Evolutionary conservation across 2,329 filamentous ascomycete species (phyloP).

Genomic region (Sporothrix luriei): DNA sequence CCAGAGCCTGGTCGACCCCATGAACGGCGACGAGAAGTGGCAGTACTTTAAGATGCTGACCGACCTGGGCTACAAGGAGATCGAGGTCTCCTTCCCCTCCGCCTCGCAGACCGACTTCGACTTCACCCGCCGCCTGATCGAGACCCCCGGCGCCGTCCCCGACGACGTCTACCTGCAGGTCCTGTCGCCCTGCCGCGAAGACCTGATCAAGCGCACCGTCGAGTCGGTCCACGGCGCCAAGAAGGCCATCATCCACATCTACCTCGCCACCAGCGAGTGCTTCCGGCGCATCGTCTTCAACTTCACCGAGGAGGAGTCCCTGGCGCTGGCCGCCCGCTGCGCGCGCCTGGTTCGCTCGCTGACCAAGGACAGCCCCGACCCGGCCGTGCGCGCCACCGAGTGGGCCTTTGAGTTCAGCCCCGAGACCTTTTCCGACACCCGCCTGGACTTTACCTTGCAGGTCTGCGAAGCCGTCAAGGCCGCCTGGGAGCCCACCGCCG

Average conservation of each 20-base stretch:
- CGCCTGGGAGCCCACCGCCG: slow-evolving; percentile 80
- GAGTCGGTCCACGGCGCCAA: slow-evolving; percentile 86
- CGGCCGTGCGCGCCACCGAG: slow-evolving; percentile 57
- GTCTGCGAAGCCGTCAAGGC: slow-evolving; percentile 92
- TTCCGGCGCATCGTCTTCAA: slow-evolving; percentile 91
- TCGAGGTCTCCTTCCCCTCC: slow-evolving; percentile 93
- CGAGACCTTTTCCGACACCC: slow-evolving; percentile 88
- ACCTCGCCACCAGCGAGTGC: slow-evolving; percentile 93
- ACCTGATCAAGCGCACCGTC: slow-evolving; percentile 86
- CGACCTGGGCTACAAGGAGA: slow-evolving; percentile 94
- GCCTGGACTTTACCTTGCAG: slow-evolving; percentile 77
- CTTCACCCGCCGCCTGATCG: slow-evolving; percentile 83
- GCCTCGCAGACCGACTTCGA: slow-evolving; percentile 95
- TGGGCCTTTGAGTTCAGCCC: slow-evolving; percentile 85
- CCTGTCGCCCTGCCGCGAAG: slow-evolving; percentile 85
- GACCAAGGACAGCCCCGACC: slow-evolving; percentile 75
- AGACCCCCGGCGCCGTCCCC: slow-evolving; percentile 79
- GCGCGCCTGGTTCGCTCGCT: slow-evolving; percentile 83
- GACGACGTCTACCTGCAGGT: slow-evolving; percentile 93
- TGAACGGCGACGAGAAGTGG: slow-evolving; percentile 97
- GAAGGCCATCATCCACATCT: slow-evolving; percentile 93
- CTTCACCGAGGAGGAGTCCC: slow-evolving; percentile 77
- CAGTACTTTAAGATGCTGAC: slow-evolving; percentile 92
- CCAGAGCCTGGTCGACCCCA: slow-evolving; percentile 88
- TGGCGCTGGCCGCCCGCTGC: slow-evolving; percentile 82